Evolutionary conservation across 805 yeast species (phyloP).

Genomic region (Wickerhamiella spandovensis): DNA sequence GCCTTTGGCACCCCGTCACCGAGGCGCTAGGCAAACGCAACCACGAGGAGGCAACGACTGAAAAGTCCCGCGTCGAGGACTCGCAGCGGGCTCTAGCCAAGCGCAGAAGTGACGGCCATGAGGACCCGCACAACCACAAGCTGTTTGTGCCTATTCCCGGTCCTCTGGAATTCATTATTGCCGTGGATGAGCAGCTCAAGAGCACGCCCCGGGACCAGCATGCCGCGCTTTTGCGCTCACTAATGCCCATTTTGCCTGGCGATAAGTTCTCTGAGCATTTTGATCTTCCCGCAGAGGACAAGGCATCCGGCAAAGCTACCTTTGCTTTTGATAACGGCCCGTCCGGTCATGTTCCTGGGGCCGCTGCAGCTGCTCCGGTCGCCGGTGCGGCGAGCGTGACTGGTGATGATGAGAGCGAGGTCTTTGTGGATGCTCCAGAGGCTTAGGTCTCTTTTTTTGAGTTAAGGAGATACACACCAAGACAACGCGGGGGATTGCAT

Average conservation of each 20-base stretch:
- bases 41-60: slow-evolving; percentile 76
- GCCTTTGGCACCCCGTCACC: slow-evolving; percentile 70
- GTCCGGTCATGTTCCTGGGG: no score
- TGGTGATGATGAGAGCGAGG: slow-evolving; percentile 13
- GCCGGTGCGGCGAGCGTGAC: slow-evolving; percentile 1
- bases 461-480: no score
- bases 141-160: slow-evolving; percentile 42
- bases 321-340: neutral
- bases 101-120: slow-evolving; percentile 62
- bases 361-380: slow-evolving; percentile 1
- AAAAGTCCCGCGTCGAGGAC: slow-evolving; percentile 76
- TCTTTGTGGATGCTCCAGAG: slow-evolving; percentile 19
- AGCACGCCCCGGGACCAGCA: slow-evolving; percentile 40
- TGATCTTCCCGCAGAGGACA: slow-evolving; percentile 53
- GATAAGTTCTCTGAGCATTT: slow-evolving; percentile 54
- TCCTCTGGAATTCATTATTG: slow-evolving; percentile 49
- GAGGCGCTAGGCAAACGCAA: slow-evolving; percentile 68
- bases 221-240: slow-evolving; percentile 41
- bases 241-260: slow-evolving; percentile 77
- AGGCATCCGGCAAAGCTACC: slow-evolving; percentile 21
- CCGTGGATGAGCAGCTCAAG: slow-evolving; percentile 40
- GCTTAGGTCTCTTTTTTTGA: neutral
- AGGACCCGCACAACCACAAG: slow-evolving; percentile 53
- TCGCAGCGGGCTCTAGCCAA: slow-evolving; percentile 67
- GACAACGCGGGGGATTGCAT: neutral